Evolutionary conservation across 371 early-diverging fungal species (phyloP).

Genomic region (Lichtheimia corymbifera): DNA sequence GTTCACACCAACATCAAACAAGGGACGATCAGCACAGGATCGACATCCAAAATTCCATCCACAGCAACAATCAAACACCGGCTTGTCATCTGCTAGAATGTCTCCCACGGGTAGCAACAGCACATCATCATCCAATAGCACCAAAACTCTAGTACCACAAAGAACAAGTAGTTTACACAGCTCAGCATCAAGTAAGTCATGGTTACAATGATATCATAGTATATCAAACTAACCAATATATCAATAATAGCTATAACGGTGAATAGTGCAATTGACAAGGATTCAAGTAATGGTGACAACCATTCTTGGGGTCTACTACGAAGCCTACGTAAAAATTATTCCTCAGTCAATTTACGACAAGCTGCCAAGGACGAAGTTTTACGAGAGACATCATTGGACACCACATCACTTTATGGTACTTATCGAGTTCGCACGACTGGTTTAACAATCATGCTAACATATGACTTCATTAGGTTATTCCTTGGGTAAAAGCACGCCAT

Average conservation of each 20-base stretch:
- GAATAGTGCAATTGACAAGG: background rate
- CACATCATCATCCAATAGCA: no score
- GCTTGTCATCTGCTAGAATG: background rate
- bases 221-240: background rate
- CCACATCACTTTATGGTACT: no score
- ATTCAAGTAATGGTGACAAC: background rate
- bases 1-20: constrained; percentile 13
- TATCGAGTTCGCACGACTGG: no score
- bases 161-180: constrained; percentile 4
- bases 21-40: background rate
- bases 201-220: no score
- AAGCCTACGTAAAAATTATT: constrained; percentile 9
- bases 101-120: background rate
- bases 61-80: background rate
- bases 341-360: constrained; percentile 11
- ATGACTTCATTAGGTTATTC: constrained; percentile 13
- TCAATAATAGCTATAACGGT: background rate
- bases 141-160: constrained; percentile 10
- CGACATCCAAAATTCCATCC: background rate
- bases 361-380: constrained; percentile 2
- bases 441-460: background rate
- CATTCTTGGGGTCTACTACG: constrained; percentile 16
- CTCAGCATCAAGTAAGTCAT: background rate
- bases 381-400: no score
- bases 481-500: constrained; percentile 1